Evolutionary conservation across 495 filamentous ascomycete genomes (phyloP), one percentile per base, ranked within the genome.

Genomic region (Trichocladium uniseriatum): DNA sequence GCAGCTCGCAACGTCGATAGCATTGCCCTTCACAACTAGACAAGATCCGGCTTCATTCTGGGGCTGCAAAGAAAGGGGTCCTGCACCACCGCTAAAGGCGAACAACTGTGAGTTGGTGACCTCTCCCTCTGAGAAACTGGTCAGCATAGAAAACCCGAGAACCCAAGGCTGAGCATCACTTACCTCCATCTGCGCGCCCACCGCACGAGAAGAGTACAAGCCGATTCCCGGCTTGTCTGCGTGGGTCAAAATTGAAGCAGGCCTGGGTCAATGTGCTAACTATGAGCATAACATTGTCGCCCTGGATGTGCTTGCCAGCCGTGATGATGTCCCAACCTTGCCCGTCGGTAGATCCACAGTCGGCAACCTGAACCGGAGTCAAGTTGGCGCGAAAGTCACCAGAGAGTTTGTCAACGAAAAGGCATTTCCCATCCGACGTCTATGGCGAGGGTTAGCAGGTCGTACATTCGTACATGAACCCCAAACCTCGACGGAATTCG

Each of bases 331-430:
- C 76, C 72, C 73, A 79, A 35, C 63, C 62, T 55, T 79, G 73
- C 0, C 73, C 74, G 18, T 67, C 56, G 1, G 66, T 73, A 15
- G 69, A 69, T 35, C 68, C 68, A 54, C 75, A 79, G 15, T 65
- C 62, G 18, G 63, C 69, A 15, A 76, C 61, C 48, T 75, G 69
- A 36, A 79, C 60, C 1, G 73, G 74, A n/a, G 67, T 78, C 46
- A 79, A 58, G 52, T 79, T 79, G 39, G 71, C 72, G 19, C 76
- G 69, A 51, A 79, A 79, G 54, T 79, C 76, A 6, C 76, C 76
- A 5, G 74, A 77, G 3, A 76, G 61, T 48, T 75, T 65, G 50
- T 78, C 66, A 20, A 79, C 69, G 45, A 72, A 75, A 18, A 79
- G 68, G 44, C 76, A 79, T 52, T 66, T 62, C 8, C 73, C 74